Percentiles rank a stretch among this genome's conserved stretches.
These are phyloP conservation scores for Uncinocarpus reesii DNA, from an alignment of 2,329 filamentous ascomycete species.

Conservation along the genomic window DNA sequence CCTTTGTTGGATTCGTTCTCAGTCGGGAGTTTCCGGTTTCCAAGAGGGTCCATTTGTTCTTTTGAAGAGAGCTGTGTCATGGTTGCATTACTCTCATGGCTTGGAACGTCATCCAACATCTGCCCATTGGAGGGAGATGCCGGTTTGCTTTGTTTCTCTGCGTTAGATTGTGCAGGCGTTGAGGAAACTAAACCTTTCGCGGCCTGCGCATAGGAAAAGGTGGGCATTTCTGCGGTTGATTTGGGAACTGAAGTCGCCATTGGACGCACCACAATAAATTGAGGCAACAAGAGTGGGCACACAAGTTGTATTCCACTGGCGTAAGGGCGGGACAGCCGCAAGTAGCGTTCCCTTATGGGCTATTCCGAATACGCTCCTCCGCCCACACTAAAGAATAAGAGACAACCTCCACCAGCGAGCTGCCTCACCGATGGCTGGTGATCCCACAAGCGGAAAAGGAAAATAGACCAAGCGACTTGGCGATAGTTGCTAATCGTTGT, in stretches of 20 bases:
- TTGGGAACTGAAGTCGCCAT: slow-evolving; percentile 37
- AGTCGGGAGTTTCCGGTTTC: background rate
- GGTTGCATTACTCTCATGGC: slow-evolving; percentile 27
- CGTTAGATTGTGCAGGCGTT: slow-evolving; percentile 35
- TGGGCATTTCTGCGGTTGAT: slow-evolving; percentile 37
- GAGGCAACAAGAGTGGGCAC: background rate
- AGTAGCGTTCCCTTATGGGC: slow-evolving; percentile 4
- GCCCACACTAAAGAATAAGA: slow-evolving; percentile 5
- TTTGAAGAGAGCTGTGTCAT: slow-evolving; percentile 11
- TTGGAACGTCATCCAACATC: slow-evolving; percentile 23
- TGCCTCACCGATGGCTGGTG: slow-evolving; percentile 14
- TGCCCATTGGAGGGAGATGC: slow-evolving; percentile 25
- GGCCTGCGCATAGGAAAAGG: slow-evolving; percentile 92
- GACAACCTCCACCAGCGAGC: slow-evolving; percentile 15
- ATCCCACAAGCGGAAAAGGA: background rate
- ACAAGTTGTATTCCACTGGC: background rate
- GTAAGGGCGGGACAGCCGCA: background rate
- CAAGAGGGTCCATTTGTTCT: background rate
- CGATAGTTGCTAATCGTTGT: background rate
- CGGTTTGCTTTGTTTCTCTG: slow-evolving; percentile 25
- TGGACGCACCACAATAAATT: slow-evolving; percentile 13
- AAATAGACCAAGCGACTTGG: background rate
- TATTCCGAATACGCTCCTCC: background rate
- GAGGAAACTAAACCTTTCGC: slow-evolving; percentile 63
- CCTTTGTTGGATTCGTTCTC: slow-evolving; percentile 19